These are phyloP conservation scores for Phtheirospermum japonicum DNA, from an alignment of 257 asterid species.

Conservation along the genomic window DNA sequence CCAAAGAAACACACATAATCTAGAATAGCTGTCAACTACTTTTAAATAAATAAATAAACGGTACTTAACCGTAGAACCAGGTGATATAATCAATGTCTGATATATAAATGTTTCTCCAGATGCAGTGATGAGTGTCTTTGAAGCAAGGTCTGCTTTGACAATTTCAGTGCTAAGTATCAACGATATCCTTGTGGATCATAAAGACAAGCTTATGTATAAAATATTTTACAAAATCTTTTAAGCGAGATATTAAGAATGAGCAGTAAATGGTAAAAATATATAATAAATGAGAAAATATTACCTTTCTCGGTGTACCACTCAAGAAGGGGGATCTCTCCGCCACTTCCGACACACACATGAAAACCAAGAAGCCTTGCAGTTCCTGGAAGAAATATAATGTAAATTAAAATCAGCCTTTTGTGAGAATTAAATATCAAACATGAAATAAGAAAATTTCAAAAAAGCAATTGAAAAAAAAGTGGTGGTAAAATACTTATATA, in stretches of 20 bases:
- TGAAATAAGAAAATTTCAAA: neutral
- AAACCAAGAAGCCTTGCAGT: conserved; percentile 81
- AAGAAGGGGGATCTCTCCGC: conserved; percentile 66
- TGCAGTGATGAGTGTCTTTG: conserved; percentile 63
- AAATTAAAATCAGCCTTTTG: neutral
- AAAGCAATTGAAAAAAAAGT: neutral
- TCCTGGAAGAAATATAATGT: conserved; percentile 38
- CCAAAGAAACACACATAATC: neutral
- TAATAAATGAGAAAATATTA: conserved; percentile 26
- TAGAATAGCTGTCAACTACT: neutral
- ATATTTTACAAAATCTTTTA: neutral
- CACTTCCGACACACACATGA: conserved; percentile 81
- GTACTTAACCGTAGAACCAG: conserved; percentile 64
- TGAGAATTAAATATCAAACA: neutral
- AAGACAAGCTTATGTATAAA: neutral
- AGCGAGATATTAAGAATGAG: neutral
- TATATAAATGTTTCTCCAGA: conserved; percentile 61
- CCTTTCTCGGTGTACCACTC: conserved; percentile 86
- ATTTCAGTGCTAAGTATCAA: conserved; percentile 78
- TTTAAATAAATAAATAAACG: neutral
- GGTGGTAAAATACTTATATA: neutral
- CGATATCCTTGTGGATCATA: conserved; percentile 35
- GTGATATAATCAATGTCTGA: conserved; percentile 61
- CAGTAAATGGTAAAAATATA: neutral
- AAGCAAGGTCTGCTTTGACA: conserved; percentile 67